A percentile compares a stretch with the other conserved stretches of the same genome.
Conservation (phyloP, 805 yeast genomes). For the Suhomyces sp. region DNA sequence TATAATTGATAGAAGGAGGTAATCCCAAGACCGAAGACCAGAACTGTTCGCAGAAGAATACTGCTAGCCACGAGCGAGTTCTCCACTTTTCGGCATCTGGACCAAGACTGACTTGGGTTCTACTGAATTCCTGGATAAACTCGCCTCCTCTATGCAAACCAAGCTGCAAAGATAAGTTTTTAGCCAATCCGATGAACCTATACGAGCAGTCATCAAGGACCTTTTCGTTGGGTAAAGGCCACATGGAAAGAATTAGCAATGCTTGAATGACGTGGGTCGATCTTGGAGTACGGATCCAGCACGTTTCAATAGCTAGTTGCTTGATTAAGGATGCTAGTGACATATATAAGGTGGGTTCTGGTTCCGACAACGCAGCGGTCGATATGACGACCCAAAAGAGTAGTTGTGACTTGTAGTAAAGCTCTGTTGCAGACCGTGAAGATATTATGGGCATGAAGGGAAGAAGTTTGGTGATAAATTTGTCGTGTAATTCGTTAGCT, state of each 20-base stretch:
- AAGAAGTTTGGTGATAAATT: constrained; percentile 62
- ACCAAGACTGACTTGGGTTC: constrained; percentile 78
- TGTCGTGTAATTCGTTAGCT: constrained; percentile 69
- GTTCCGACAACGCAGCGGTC: constrained; percentile 82
- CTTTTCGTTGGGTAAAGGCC: constrained; percentile 94
- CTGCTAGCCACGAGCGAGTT: constrained; percentile 87
- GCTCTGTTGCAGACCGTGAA: constrained; percentile 66
- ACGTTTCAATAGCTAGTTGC: constrained; percentile 84
- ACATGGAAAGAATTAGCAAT: constrained; percentile 71
- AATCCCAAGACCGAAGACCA: constrained; percentile 87
- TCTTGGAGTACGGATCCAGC: constrained; percentile 91
- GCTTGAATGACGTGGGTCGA: constrained; percentile 94
- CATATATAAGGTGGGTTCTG: constrained; percentile 79
- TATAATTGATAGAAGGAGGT: constrained; percentile 79
- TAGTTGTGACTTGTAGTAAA: constrained; percentile 78
- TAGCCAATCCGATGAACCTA: constrained; percentile 84
- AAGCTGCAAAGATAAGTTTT: constrained; percentile 75
- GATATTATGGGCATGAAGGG: constrained; percentile 80
- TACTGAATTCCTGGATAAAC: constrained; percentile 83
- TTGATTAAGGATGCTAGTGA: constrained; percentile 74
- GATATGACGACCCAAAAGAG: constrained; percentile 89
- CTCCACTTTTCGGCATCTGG: constrained; percentile 94
- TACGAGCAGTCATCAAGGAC: constrained; percentile 90
- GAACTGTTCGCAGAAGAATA: constrained; percentile 83
- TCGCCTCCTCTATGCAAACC: constrained; percentile 87